Percentiles rank a stretch among this genome's conserved stretches.
phyloP scores from a whole-genome alignment of 2,329 filamentous ascomycete genomes.

The Curvularia verruculosa region DNA sequence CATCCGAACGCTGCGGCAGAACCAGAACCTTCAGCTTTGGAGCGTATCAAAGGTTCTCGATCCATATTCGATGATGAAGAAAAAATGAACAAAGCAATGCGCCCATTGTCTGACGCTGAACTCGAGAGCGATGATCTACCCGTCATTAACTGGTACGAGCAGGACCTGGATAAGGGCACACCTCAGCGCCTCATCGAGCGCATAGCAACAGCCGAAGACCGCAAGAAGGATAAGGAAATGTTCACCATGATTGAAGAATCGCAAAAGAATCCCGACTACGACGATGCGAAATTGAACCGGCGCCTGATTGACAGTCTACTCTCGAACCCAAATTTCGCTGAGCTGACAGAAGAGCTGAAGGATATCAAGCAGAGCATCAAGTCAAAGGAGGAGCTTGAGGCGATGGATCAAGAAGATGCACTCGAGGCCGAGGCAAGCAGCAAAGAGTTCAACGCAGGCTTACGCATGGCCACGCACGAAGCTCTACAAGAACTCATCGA shows the following conservation, averaged over 20 bases:
- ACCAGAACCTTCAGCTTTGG: constrained; percentile 4
- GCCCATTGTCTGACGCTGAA: constrained; percentile 25
- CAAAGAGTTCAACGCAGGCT: constrained; percentile 22
- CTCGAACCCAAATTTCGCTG: constrained; percentile 37
- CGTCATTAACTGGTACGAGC: constrained; percentile 38
- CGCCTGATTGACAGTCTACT: constrained; percentile 39
- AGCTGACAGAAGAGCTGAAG: constrained; percentile 35
- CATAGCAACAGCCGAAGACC: constrained; percentile 34
- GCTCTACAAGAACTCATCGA: constrained; percentile 35
- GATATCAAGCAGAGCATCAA: constrained; percentile 34
- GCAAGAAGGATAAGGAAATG: constrained; percentile 30
- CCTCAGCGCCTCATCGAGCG: constrained; percentile 31
- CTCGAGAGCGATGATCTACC: constrained; percentile 31
- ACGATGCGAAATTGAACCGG: constrained; percentile 33
- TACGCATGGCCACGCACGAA: constrained; percentile 29
- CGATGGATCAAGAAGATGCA: constrained; percentile 15
- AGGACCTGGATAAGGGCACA: constrained; percentile 33
- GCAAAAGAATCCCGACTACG: constrained; percentile 36
- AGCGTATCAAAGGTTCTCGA: constrained; percentile 6
- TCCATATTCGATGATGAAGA: constrained; percentile 13
- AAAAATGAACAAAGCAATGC: constrained; percentile 15
- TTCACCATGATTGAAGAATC: constrained; percentile 34
- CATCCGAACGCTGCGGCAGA: constrained; percentile 5
- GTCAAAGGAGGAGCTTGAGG: constrained; percentile 24
- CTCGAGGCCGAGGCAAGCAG: constrained; percentile 23